A percentile compares a stretch with the other conserved stretches of the same genome.
These are phyloP conservation scores for Rosellinia necatrix DNA, from an alignment of 2,329 filamentous ascomycete species.

Conservation along the genomic window DNA sequence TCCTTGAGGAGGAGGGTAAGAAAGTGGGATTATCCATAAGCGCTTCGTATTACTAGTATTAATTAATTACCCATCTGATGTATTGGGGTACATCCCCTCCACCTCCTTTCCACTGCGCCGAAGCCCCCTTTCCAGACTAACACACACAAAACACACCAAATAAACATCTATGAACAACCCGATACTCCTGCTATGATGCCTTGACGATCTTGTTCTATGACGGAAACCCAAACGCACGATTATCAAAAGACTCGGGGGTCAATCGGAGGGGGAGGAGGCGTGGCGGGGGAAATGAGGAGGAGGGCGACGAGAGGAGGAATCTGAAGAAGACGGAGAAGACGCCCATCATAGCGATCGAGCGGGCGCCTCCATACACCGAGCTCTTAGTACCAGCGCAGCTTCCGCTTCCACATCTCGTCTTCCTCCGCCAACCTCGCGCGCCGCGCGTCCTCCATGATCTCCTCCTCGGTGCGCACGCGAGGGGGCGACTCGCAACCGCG, in stretches of 20 bases:
- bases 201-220: too few relatives aligned
- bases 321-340: not conserved
- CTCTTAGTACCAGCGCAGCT: constrained; percentile 45
- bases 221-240: not conserved
- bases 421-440: constrained; percentile 42
- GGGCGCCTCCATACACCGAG: too few relatives aligned
- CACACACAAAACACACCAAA: not conserved
- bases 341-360: not conserved
- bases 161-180: not conserved
- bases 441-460: constrained; percentile 33
- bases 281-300: not conserved
- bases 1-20: too few relatives aligned
- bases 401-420: constrained; percentile 54
- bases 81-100: too few relatives aligned
- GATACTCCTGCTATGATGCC: constrained; percentile 21
- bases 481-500: constrained; percentile 62
- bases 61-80: too few relatives aligned
- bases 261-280: not conserved
- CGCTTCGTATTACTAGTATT: too few relatives aligned
- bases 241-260: not conserved
- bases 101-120: not conserved
- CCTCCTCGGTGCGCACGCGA: constrained; percentile 40
- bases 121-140: not conserved
- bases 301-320: not conserved
- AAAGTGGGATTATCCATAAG: too few relatives aligned